These are phyloP conservation scores for Paraphoma sp. DNA, from an alignment of 2,329 filamentous ascomycete genomes.

Conservation along the genomic window DNA sequence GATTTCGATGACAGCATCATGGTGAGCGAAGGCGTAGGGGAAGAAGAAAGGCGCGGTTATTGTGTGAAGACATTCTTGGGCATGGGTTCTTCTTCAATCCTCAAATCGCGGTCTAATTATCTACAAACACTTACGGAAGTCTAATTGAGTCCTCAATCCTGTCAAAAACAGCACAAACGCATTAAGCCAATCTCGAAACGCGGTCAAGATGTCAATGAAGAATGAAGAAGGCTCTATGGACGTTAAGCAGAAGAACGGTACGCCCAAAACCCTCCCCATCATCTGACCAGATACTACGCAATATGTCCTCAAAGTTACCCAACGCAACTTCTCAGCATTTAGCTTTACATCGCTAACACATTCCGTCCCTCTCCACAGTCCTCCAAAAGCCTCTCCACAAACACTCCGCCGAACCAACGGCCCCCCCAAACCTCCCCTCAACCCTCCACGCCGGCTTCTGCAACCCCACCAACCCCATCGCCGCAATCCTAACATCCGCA, in stretches of 20 bases:
- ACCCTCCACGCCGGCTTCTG: slow-evolving; percentile 26
- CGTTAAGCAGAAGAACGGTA: slow-evolving; percentile 38
- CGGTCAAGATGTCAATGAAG: slow-evolving; percentile 20
- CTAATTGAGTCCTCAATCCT: not conserved
- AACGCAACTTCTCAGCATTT: no score
- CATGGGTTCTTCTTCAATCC: not conserved
- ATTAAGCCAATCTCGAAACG: slow-evolving; percentile 13
- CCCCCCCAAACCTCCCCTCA: slow-evolving; percentile 4
- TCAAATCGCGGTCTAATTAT: not conserved
- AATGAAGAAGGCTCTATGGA: slow-evolving; percentile 31
- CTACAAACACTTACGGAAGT: no score
- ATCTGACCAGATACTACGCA: no score
- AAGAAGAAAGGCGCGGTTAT: not conserved
- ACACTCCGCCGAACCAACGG: slow-evolving; percentile 15
- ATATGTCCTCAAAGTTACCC: no score
- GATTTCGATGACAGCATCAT: slow-evolving; percentile 3
- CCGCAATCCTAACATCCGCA: slow-evolving; percentile 62
- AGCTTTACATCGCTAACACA: not conserved
- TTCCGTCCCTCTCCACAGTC: slow-evolving; percentile 16
- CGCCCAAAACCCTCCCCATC: not conserved
- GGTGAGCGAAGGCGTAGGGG: not conserved
- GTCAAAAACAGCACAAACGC: not conserved
- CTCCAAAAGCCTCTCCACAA: slow-evolving; percentile 33
- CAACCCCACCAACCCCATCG: slow-evolving; percentile 49
- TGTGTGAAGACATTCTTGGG: not conserved